Percentiles rank a stretch among this genome's conserved stretches.
Evolutionary conservation across 306 rosid species (phyloP).

Genomic region (Fragaria nilgerrensis): DNA sequence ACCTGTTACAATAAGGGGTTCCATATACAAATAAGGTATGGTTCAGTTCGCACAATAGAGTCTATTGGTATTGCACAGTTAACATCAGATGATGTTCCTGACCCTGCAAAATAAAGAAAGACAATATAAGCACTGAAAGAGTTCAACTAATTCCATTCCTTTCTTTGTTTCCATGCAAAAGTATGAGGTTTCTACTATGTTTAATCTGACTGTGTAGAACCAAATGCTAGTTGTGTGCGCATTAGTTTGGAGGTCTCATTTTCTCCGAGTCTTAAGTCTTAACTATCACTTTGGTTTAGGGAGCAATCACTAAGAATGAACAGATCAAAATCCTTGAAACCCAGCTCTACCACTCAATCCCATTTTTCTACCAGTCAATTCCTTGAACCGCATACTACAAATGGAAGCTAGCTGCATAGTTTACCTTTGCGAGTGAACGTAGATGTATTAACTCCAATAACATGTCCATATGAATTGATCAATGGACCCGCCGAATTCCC

Average conservation of each 20-base stretch:
- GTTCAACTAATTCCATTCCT: background rate
- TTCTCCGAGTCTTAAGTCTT: too few relatives aligned
- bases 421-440: conserved; percentile 91
- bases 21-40: conserved; percentile 86
- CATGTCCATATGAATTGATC: conserved; percentile 77
- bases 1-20: conserved; percentile 83
- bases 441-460: conserved; percentile 85
- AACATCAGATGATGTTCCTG: conserved; percentile 87
- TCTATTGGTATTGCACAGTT: conserved; percentile 91
- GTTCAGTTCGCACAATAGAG: conserved; percentile 66
- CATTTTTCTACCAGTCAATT: background rate
- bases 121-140: background rate
- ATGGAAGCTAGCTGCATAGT: background rate
- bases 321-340: background rate
- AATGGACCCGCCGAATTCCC: conserved; percentile 98
- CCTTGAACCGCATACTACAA: background rate
- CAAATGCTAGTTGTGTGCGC: too few relatives aligned
- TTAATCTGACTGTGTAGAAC: too few relatives aligned
- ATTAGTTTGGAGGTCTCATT: too few relatives aligned
- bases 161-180: too few relatives aligned
- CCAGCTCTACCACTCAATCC: background rate
- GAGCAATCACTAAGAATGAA: too few relatives aligned
- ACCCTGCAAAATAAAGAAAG: conserved; percentile 50
- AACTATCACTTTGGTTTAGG: too few relatives aligned
- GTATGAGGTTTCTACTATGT: too few relatives aligned